Evolutionary conservation across 306 rosid species (phyloP), one percentile per base, ranked within the genome.

Genomic region (Quercus wislizeni): DNA sequence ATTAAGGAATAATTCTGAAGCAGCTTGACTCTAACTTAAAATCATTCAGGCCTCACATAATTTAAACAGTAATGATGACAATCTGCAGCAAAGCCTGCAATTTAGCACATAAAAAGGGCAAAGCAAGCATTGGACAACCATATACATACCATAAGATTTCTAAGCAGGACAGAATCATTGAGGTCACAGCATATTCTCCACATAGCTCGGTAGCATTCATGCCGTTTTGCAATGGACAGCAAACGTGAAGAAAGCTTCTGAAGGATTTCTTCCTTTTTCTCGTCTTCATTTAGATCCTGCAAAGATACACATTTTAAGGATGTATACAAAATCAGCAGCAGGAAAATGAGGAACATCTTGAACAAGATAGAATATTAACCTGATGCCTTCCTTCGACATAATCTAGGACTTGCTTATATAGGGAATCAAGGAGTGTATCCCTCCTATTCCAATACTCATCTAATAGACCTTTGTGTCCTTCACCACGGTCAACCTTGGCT

Each of bases 381-480:
- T 89, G 86, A 25, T 75, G 73, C 84, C 78, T 81, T 80, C 83
- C 88, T 80, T 85, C 89, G 30, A 79, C 89, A 79, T 77, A 83
- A 76, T 86, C 88, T 83, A 88, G 88, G 80, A 86, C 88, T 81
- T 91, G 85, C 41, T 79, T 84, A 87, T 91, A 90, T 27, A 95
- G 95, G 21, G 94, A 77, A 82, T 83, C 87, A 58, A 95, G 94
- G 80, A 95, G 96, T 28, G 76, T 73, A 75, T 95, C 98, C 79
- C 99, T 91, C 77, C 99, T 90, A 77, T 74, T 86, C 99, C 99
- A 95, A 79, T 86, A 90, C 83, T 91, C 96, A 80, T 84, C 91
- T 49, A 91, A 84, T 74, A 95, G 91, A 81, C 92, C 91, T 76
- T 85, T 89, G 80, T 87, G 97, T 68, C 93, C 97, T 76, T 90